Evolutionary conservation across 352 stramenopile genomes (phyloP), one percentile per base, ranked within the genome.

Genomic region (Pythium sukuiense): DNA sequence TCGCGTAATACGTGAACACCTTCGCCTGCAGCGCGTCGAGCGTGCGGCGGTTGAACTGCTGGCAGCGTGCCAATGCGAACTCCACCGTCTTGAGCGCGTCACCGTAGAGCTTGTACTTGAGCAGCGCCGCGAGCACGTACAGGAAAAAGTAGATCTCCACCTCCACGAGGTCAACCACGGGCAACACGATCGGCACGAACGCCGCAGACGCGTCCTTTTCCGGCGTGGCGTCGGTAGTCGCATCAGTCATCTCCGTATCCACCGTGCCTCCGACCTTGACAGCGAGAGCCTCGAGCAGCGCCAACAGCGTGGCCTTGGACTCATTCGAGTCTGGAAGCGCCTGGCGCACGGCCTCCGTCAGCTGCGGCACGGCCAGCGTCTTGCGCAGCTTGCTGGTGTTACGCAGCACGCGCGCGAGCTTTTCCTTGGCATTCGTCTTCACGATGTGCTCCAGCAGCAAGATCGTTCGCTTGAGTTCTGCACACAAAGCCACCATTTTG

Each of bases 341-440:
- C 61, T 94, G 78, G 46, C 68, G 61, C 64, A 93, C 76, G 12
- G 85, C 85, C 26, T 78, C 69, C 43, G 72, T 66, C 54, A 97
- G 68, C 67, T 92, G 83, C 45, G 70, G 62, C 27, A 83, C 74
- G 30, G 79, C 89, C 46, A 94, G 61, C 33, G 80, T 85, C 72
- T 90, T 92, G 67, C 89, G 89, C 60, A 97, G 49, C 65, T 87
- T 90, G 54, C 81, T 91, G 32, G 81, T 94, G 67, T 82, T 87
- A 62, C 85, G 85, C 32, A 96, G 71, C 37, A 94, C 77, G 33
- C 89, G 88, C 48, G 84, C 69, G 54, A 95, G 81, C 66, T 94
- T 93, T 56, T 95, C 87, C 71, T 93, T 95, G 29, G 85, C 81
- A 59, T 93, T 93, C 8, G 83, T 90, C 61, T 89, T 90, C n/a